These are phyloP conservation scores for Diplodia scrobiculata DNA, from an alignment of 2,329 filamentous ascomycete genomes.

Conservation along the genomic window DNA sequence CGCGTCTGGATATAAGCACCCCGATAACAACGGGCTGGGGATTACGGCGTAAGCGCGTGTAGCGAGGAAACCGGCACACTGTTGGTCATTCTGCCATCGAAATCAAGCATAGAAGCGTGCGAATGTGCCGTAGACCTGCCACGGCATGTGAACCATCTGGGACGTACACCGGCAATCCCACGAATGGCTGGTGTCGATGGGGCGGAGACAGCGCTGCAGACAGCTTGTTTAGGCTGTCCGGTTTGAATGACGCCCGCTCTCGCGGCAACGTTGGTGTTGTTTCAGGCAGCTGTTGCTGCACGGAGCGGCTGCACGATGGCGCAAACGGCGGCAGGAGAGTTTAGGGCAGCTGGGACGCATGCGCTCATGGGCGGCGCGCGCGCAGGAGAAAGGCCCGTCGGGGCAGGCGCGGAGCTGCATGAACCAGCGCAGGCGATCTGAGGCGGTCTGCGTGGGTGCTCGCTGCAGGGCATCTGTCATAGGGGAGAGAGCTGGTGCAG, in stretches of 20 bases:
- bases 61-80: constrained; percentile 13
- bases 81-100: neutral
- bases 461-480: constrained; percentile 7
- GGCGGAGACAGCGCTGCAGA: neutral
- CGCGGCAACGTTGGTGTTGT: constrained; percentile 1
- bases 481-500: constrained; percentile 18
- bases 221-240: neutral
- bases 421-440: constrained; percentile 29
- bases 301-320: constrained; percentile 35
- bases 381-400: constrained; percentile 8
- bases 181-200: neutral
- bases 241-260: neutral
- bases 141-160: neutral
- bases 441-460: constrained; percentile 24
- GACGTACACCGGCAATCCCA: neutral
- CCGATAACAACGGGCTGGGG: constrained; percentile 2
- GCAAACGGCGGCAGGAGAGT: constrained; percentile 35
- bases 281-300: constrained; percentile 3
- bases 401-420: constrained; percentile 10
- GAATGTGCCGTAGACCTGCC: neutral
- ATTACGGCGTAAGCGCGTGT: constrained; percentile 26
- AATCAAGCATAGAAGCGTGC: neutral
- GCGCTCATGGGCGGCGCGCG: constrained; percentile 8
- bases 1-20: neutral
- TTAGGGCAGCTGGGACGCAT: neutral